Evolutionary conservation across 2,329 filamentous ascomycete genomes (phyloP).

Genomic region (Colletotrichum paranaense): DNA sequence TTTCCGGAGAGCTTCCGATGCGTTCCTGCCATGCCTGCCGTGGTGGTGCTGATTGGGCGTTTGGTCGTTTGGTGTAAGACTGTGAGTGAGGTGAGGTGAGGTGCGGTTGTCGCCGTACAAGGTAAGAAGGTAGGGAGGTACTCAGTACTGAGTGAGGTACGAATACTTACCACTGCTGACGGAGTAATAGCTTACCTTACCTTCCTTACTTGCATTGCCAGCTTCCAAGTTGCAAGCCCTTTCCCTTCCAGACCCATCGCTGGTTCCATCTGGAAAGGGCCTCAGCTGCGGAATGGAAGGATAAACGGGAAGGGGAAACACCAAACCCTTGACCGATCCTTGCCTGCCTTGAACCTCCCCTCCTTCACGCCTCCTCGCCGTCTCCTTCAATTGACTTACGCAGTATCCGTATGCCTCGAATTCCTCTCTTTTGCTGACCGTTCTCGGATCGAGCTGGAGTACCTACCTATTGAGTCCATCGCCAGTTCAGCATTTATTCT

Average conservation of each 20-base stretch:
- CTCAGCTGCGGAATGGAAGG: not conserved
- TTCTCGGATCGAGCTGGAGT: not conserved
- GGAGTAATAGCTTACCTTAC: too few species aligned
- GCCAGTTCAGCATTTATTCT: not conserved
- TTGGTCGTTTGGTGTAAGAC: not conserved
- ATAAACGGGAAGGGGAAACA: not conserved
- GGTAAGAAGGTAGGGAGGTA: too few species aligned
- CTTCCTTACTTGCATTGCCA: not conserved
- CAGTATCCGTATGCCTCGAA: not conserved
- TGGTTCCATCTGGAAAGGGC: not conserved
- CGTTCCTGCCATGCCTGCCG: not conserved
- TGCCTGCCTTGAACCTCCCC: not conserved
- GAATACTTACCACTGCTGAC: too few species aligned
- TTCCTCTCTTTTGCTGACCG: not conserved
- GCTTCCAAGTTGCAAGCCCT: not conserved
- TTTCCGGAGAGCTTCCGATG: not conserved
- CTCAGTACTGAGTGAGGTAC: too few species aligned
- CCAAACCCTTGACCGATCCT: not conserved
- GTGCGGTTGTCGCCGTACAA: not conserved
- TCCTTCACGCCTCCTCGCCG: not conserved
- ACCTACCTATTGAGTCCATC: not conserved
- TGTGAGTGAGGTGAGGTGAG: not conserved
- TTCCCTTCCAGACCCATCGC: not conserved
- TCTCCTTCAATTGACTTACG: not conserved
- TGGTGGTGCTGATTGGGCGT: conserved; percentile 10